phyloP scores from a whole-genome alignment of 495 filamentous ascomycete species.

The Penicillium longicatenatum region DNA sequence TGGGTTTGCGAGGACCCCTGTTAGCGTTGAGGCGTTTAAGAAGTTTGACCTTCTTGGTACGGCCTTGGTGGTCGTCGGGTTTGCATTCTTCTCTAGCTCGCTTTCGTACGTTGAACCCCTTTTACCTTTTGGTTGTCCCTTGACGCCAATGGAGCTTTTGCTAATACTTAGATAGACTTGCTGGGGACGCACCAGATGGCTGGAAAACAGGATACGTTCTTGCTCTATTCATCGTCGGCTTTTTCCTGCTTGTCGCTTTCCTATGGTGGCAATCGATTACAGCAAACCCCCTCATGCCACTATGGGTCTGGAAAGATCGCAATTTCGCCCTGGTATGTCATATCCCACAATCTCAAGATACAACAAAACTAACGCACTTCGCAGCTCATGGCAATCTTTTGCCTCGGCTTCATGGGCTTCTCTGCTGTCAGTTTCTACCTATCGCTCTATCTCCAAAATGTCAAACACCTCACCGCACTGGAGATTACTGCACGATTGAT shows the following conservation, averaged over 20 bases:
- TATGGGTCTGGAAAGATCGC: constrained; percentile 41
- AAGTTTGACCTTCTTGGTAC: constrained; percentile 68
- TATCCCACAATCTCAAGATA: not conserved
- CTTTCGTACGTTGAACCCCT: constrained; percentile 54
- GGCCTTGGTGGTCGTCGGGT: constrained; percentile 60
- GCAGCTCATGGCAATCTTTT: constrained; percentile 35
- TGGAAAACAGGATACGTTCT: constrained; percentile 69
- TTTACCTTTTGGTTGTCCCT: not conserved
- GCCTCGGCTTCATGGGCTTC: constrained; percentile 43
- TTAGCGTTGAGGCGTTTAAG: constrained; percentile 52
- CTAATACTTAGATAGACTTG: constrained; percentile 34
- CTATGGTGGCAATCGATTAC: constrained; percentile 60
- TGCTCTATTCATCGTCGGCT: constrained; percentile 61
- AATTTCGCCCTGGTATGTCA: constrained; percentile 38
- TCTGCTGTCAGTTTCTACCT: constrained; percentile 37
- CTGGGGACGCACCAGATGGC: constrained; percentile 56
- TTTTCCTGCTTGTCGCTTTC: constrained; percentile 60
- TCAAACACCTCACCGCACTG: constrained; percentile 43
- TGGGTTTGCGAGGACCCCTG: constrained; percentile 43
- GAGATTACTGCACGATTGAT: constrained; percentile 56
- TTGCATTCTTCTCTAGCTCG: constrained; percentile 64
- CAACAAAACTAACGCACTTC: not conserved
- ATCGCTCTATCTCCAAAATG: constrained; percentile 46
- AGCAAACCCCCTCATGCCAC: constrained; percentile 36
- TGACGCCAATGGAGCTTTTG: not conserved